Conservation (phyloP, 1,284 basidiomycete genomes). For the Schizopora paradoxa region DNA sequence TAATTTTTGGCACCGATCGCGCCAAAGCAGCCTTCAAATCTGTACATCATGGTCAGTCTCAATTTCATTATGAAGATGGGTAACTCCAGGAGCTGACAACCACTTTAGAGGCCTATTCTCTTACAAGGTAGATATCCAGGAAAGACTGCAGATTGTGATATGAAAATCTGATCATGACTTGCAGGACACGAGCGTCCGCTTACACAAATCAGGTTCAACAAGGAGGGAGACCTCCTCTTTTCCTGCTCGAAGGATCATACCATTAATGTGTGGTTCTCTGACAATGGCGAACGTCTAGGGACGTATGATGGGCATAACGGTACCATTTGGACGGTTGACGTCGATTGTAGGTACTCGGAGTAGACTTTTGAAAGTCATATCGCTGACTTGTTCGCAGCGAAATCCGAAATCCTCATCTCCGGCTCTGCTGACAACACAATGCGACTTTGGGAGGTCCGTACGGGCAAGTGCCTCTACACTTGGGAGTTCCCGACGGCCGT, state of each 20-base stretch:
- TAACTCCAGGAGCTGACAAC: neutral
- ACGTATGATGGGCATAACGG: conserved; percentile 98
- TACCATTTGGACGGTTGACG: conserved; percentile 93
- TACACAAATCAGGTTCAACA: conserved; percentile 96
- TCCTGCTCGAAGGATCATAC: conserved; percentile 93
- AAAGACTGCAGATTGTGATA: neutral
- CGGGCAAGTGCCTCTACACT: conserved; percentile 85
- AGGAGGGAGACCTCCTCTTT: conserved; percentile 94
- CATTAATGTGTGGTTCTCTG: conserved; percentile 98
- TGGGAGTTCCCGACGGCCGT: conserved; percentile 99
- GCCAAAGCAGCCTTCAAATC: neutral
- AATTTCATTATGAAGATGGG: neutral
- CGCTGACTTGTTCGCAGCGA: conserved; percentile 42
- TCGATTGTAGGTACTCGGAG: conserved; percentile 71
- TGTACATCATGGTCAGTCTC: neutral
- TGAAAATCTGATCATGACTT: neutral
- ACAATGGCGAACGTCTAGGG: conserved; percentile 96
- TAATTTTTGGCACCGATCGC: too few species aligned
- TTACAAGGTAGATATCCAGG: conserved; percentile 22
- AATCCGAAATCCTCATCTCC: conserved; percentile 83
- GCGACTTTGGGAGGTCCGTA: conserved; percentile 86
- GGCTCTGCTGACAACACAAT: conserved; percentile 90
- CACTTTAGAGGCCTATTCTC: conserved; percentile 24
- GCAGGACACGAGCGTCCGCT: conserved; percentile 95
- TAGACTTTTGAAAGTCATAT: conserved; percentile 14